Base-by-base conservation (phyloP, 768 basidiomycete species). In the Inosperma sp. region DNA sequence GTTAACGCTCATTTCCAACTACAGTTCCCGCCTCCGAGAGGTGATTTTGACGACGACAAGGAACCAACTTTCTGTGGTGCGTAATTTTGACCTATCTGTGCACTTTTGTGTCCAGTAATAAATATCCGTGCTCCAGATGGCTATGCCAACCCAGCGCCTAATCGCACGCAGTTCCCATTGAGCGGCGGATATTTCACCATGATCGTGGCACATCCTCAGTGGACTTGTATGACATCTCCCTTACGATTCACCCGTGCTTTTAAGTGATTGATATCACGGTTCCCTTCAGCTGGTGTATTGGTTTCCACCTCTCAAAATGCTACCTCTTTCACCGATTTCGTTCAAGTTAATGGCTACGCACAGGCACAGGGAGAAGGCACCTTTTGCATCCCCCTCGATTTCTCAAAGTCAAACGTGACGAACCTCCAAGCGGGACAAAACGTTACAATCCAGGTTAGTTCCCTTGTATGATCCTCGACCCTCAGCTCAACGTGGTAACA, bases 1-100 rank as follows among this genome's bases (percentile, higher is more conserved):
- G 82, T 72, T 25, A 71, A 69, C 41, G 89, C 88, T 7, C 91
- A 94, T 66, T 93, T 93, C 69, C 83, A 86, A 57, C 72, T 93
- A 35, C 78, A 84, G 59, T 92, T 80, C 65, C 92, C 91, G 14
- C 56, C 72, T 1, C 83, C 88, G 9, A 75, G 91, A 40, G 92
- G 91, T 2, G 62, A 58, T 0, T 93, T 93, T 63, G 74, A 74
- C 48, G 76, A 83, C 49, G 68, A 76, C 45, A 59, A 72, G 13
- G 85, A 88, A 56, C 71, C 74, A 10, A 67, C 59, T 2, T 86
- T 88, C 61, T 91, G 91, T 60, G 88, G 87, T 86, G 54, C 34
- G 77, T 65, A 22, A 26, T 22, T 26, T 36, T 6, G 17, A 53
- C 47, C 37, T 46, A 8, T n/a, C 22, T 25, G 30, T 31, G 8